Percentiles rank a stretch among this genome's conserved stretches.
Evolutionary conservation across 441 rosid genomes (phyloP).

Genomic region (Croton laevigatus): DNA sequence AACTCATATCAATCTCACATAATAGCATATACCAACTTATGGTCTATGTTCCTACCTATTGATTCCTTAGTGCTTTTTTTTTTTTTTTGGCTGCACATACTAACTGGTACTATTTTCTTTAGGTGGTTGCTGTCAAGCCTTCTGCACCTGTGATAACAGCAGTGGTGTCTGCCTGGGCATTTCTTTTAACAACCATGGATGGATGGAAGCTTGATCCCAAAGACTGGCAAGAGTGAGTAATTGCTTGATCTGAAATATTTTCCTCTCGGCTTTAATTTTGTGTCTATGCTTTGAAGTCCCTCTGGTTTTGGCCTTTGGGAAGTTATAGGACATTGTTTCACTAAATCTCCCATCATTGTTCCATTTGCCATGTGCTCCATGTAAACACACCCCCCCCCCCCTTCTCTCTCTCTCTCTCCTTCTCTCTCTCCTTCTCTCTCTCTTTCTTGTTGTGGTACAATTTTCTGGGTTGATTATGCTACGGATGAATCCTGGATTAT

Average conservation of each 20-base stretch:
- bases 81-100: slow-evolving; percentile 5
- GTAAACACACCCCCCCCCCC: neutral
- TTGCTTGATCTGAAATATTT: slow-evolving; percentile 1
- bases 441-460: too few species aligned
- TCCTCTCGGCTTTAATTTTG: neutral
- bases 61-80: neutral
- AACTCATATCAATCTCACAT: neutral
- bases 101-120: slow-evolving; percentile 9
- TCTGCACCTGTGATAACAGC: slow-evolving; percentile 57
- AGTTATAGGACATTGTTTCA: neutral
- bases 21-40: neutral
- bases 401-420: too few species aligned
- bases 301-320: neutral
- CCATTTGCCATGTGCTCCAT: too few species aligned
- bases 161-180: slow-evolving; percentile 89
- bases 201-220: slow-evolving; percentile 58
- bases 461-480: neutral
- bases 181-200: slow-evolving; percentile 73
- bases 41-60: neutral
- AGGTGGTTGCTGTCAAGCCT: slow-evolving; percentile 74
- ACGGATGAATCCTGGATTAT: neutral
- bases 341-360: neutral
- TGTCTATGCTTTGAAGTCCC: neutral
- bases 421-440: too few species aligned
- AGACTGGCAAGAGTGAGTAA: slow-evolving; percentile 76